These are phyloP conservation scores for Chytridiales sp. DNA, from an alignment of 371 early-diverging fungal species.

Conservation along the genomic window DNA sequence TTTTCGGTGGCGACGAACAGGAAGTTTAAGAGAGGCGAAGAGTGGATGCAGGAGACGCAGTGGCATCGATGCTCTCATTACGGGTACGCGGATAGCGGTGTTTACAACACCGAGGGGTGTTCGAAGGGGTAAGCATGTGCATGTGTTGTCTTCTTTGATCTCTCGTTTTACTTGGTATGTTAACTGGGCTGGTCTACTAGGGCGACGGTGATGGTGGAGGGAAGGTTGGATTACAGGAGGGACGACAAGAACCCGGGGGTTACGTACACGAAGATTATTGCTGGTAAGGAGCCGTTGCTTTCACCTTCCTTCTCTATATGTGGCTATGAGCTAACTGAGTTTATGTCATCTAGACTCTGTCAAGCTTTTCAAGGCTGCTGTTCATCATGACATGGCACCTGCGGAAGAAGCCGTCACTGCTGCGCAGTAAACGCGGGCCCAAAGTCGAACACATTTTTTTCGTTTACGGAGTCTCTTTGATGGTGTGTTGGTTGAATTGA, in stretches of 20 bases:
- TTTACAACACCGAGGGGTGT: neutral
- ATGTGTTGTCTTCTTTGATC: neutral
- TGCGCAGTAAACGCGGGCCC: too few species aligned
- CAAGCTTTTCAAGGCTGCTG: too few species aligned
- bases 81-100: neutral
- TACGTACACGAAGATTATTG: conserved; percentile 11
- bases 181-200: neutral
- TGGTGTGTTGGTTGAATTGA: too few species aligned
- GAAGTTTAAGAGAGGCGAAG: neutral
- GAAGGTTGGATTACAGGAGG: conserved; percentile 5
- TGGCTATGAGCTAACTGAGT: too few species aligned
- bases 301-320: too few species aligned
- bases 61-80: conserved; percentile 14
- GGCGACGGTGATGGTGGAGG: conserved; percentile 17
- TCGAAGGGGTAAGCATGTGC: conserved; percentile 7
- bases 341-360: too few species aligned
- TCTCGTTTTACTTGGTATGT: neutral
- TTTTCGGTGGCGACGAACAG: conserved; percentile 17
- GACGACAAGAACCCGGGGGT: conserved; percentile 8
- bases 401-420: too few species aligned
- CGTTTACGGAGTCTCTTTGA: too few species aligned
- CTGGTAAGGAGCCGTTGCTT: too few species aligned
- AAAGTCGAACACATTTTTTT: too few species aligned
- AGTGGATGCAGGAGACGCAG: conserved; percentile 16
- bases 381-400: too few species aligned